Conservation (phyloP, 2,329 filamentous ascomycete genomes). For the Cercospora sp. region DNA sequence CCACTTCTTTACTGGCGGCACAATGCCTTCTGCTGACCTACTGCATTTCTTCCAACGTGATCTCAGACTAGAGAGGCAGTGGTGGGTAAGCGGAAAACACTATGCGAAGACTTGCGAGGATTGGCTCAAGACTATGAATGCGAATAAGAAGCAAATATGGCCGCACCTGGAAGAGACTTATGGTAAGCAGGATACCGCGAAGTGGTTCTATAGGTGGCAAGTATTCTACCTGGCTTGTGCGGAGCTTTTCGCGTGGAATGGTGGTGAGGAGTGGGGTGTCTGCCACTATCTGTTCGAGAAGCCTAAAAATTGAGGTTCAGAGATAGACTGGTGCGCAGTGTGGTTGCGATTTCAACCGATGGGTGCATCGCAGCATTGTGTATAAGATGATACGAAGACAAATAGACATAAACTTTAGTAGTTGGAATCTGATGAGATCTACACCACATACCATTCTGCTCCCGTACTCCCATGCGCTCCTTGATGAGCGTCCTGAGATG, state of each 20-base stretch:
- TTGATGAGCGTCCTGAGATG: neutral
- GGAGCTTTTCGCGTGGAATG: slow-evolving; percentile 65
- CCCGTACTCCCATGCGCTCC: neutral
- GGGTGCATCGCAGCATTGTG: neutral
- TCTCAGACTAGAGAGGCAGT: slow-evolving; percentile 61
- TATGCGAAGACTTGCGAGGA: slow-evolving; percentile 72
- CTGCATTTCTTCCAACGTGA: slow-evolving; percentile 67
- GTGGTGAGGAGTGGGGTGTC: slow-evolving; percentile 68
- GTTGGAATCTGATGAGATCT: neutral
- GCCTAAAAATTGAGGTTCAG: slow-evolving; percentile 18
- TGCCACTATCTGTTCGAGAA: slow-evolving; percentile 68
- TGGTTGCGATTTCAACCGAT: neutral
- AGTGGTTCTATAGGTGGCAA: slow-evolving; percentile 71
- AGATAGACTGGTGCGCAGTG: neutral
- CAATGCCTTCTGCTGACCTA: slow-evolving; percentile 68
- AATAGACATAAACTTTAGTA: neutral
- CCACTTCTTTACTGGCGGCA: slow-evolving; percentile 72
- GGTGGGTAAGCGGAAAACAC: slow-evolving; percentile 69
- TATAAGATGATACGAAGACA: neutral
- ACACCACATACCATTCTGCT: neutral
- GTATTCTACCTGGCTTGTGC: slow-evolving; percentile 72
- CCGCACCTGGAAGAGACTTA: slow-evolving; percentile 65
- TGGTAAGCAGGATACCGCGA: slow-evolving; percentile 58
- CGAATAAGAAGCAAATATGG: slow-evolving; percentile 62
- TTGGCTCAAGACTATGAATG: slow-evolving; percentile 63